Evolutionary conservation across 805 yeast species (phyloP).

Genomic region (Hyphopichia homilentoma): DNA sequence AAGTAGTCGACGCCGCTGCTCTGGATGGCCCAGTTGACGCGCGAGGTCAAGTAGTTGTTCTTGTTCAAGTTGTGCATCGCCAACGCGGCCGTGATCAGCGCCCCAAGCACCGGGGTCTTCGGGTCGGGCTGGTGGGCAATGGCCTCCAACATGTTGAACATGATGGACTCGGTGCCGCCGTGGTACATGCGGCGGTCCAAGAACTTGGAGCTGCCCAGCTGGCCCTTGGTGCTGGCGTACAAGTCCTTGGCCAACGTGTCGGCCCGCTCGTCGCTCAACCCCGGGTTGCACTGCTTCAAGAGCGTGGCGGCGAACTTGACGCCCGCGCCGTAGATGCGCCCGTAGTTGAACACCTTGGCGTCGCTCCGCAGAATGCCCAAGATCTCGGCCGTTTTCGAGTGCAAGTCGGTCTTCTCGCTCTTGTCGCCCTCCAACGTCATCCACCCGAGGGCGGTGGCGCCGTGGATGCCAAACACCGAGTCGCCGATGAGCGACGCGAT

Average conservation of each 20-base stretch:
- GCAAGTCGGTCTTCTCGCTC: slow-evolving; percentile 87
- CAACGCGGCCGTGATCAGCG: slow-evolving; percentile 86
- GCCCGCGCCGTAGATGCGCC: slow-evolving; percentile 98
- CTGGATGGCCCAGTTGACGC: slow-evolving; percentile 97
- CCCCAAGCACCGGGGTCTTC: slow-evolving; percentile 87
- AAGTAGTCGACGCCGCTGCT: slow-evolving; percentile 97
- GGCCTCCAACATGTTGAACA: slow-evolving; percentile 83
- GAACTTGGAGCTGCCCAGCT: slow-evolving; percentile 8
- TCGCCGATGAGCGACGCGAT: slow-evolving; percentile 95
- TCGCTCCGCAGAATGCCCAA: slow-evolving; percentile 86
- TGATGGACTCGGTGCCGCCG: slow-evolving; percentile 92
- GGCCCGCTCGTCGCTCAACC: slow-evolving; percentile 65
- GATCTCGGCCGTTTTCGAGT: slow-evolving; percentile 88
- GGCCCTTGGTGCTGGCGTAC: slow-evolving; percentile 83
- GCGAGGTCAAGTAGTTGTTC: slow-evolving; percentile 73
- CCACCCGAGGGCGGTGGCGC: slow-evolving; percentile 97
- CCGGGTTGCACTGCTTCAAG: slow-evolving; percentile 77
- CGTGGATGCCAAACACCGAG: slow-evolving; percentile 82
- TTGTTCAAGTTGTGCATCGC: slow-evolving; percentile 59
- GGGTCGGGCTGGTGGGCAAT: slow-evolving; percentile 83
- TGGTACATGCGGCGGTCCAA: slow-evolving; percentile 46
- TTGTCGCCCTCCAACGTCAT: slow-evolving; percentile 98
- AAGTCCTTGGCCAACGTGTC: slow-evolving; percentile 57
- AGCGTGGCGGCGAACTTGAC: slow-evolving; percentile 82
- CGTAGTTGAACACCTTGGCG: slow-evolving; percentile 94